These are phyloP conservation scores for Aspergillus ochraceus DNA, from an alignment of 2,329 filamentous ascomycete genomes.

Conservation along the genomic window DNA sequence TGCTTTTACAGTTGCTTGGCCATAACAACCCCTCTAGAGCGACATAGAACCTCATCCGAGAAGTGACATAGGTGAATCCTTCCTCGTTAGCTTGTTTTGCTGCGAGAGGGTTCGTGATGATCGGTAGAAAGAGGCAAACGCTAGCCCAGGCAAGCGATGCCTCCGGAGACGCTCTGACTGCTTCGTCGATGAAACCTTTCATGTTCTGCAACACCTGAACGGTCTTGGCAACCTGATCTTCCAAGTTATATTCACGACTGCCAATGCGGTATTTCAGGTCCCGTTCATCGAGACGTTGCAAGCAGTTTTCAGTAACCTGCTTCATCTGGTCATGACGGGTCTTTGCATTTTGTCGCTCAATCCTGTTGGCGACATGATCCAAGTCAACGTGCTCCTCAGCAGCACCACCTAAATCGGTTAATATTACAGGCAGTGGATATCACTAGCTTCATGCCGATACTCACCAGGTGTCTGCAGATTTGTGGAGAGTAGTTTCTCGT, in stretches of 20 bases:
- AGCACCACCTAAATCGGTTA: not conserved
- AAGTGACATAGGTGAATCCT: not conserved
- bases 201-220: not conserved
- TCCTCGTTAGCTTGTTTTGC: not conserved
- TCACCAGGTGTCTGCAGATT: not conserved
- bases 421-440: not conserved
- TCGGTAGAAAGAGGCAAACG: not conserved
- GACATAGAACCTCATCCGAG: not conserved
- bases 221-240: not conserved
- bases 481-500: not conserved
- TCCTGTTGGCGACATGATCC: not conserved
- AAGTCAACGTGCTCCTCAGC: not conserved
- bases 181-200: not conserved
- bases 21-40: not conserved
- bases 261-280: not conserved
- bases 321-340: not conserved
- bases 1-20: not conserved
- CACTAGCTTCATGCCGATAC: not conserved
- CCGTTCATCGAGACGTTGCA: not conserved
- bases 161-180: not conserved
- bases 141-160: not conserved
- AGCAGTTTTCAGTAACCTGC: not conserved
- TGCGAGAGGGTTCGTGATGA: not conserved
- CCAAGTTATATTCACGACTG: not conserved
- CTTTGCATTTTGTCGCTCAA: not conserved